These are phyloP conservation scores for Ophidiomyces ophidiicola DNA, from an alignment of 2,329 filamentous ascomycete species.

Conservation along the genomic window DNA sequence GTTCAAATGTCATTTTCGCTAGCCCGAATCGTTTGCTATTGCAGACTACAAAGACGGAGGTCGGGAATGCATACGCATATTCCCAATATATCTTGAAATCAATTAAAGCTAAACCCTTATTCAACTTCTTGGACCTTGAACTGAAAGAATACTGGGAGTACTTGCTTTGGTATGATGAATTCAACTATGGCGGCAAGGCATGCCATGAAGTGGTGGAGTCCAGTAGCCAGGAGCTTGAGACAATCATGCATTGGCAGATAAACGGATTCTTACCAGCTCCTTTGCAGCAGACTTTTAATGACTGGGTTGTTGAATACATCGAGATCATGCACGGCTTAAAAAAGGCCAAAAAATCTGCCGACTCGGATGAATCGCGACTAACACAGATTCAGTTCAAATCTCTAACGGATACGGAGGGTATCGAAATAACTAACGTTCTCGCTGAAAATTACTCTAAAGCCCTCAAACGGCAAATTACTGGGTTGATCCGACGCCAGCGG, in stretches of 20 bases:
- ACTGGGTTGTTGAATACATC: conserved; percentile 92
- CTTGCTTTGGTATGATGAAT: conserved; percentile 96
- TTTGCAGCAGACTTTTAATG: conserved; percentile 72
- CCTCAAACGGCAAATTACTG: conserved; percentile 73
- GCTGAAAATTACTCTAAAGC: conserved; percentile 79
- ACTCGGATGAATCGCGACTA: conserved; percentile 46
- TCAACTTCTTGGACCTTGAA: conserved; percentile 92
- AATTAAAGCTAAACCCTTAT: conserved; percentile 86
- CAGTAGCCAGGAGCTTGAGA: conserved; percentile 71
- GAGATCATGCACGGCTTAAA: conserved; percentile 86
- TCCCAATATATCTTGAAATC: conserved; percentile 96
- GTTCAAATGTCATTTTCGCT: conserved; percentile 91
- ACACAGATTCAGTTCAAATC: conserved; percentile 50
- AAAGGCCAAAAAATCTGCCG: conserved; percentile 48
- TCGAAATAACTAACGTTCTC: conserved; percentile 53
- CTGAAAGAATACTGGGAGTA: conserved; percentile 99
- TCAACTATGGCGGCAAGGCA: conserved; percentile 94
- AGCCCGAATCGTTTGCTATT: conserved; percentile 78
- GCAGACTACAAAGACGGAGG: conserved; percentile 91
- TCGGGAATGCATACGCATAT: conserved; percentile 93
- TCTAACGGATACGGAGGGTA: conserved; percentile 46
- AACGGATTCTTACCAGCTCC: conserved; percentile 71
- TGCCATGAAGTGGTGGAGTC: conserved; percentile 65
- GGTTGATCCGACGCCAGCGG: conserved; percentile 72
- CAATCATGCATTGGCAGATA: conserved; percentile 97